A percentile compares a stretch with the other conserved stretches of the same genome.
Conservation (phyloP, 2,329 filamentous ascomycete species). For the Zasmidium angulare region DNA sequence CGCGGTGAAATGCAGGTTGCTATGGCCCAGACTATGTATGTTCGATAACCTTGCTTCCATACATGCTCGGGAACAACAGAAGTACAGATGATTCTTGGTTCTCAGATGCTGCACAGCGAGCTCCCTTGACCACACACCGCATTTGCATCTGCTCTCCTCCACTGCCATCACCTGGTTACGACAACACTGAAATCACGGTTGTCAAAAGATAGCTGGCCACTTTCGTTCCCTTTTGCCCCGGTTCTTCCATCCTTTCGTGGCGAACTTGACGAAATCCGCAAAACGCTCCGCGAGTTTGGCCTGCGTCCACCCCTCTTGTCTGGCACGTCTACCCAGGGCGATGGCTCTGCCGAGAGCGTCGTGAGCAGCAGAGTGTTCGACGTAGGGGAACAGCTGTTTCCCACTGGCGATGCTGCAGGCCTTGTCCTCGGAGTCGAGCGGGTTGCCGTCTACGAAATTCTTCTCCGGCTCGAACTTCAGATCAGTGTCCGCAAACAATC, state of each 20-base stretch:
- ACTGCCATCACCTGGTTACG: background rate
- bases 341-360: conserved; percentile 10
- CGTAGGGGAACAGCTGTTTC: background rate
- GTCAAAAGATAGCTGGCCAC: background rate
- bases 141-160: background rate
- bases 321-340: conserved; percentile 9
- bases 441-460: background rate
- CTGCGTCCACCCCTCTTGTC: conserved; percentile 12
- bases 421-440: background rate
- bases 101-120: background rate
- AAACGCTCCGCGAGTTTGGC: conserved; percentile 9
- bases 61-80: background rate
- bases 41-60: background rate
- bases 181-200: background rate
- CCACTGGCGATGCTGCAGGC: conserved; percentile 8
- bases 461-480: conserved; percentile 15
- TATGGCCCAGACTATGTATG: background rate
- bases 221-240: background rate
- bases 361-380: background rate
- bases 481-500: too few relatives aligned
- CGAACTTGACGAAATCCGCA: conserved; percentile 9
- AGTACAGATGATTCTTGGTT: background rate
- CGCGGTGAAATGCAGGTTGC: background rate
- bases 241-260: background rate
- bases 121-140: background rate